Conservation (phyloP, 2,329 filamentous ascomycete genomes). For the Botrytis galanthina region DNA sequence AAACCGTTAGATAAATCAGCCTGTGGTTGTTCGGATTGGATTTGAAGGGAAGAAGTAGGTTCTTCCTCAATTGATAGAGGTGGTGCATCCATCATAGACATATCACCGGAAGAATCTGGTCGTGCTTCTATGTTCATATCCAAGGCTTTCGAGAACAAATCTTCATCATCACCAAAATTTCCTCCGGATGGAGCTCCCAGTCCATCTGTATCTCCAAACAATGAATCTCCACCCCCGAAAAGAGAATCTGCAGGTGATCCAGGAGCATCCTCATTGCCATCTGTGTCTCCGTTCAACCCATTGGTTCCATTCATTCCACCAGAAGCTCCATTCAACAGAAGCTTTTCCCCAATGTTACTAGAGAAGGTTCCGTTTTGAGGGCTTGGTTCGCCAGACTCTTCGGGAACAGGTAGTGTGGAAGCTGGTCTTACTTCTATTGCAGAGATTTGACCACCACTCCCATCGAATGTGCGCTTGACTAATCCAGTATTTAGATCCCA, state of each 20-base stretch:
- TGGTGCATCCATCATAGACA: conserved; percentile 28
- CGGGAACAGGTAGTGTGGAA: conserved; percentile 71
- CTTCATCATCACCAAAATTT: conserved; percentile 77
- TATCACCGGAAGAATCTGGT: conserved; percentile 32
- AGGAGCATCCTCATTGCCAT: conserved; percentile 55
- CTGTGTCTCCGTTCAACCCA: conserved; percentile 38
- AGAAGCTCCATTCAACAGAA: conserved; percentile 53
- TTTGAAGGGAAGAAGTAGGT: conserved; percentile 19
- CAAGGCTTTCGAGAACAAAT: conserved; percentile 76
- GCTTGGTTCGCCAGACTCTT: conserved; percentile 61
- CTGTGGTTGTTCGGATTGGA: conserved; percentile 22
- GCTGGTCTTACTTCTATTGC: conserved; percentile 81
- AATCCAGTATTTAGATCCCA: conserved; percentile 92
- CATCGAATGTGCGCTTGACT: conserved; percentile 71
- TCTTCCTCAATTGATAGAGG: conserved; percentile 25
- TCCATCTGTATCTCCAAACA: conserved; percentile 78
- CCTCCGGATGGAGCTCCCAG: conserved; percentile 53
- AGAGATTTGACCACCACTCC: conserved; percentile 79
- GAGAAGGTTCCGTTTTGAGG: conserved; percentile 66
- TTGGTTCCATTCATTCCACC: conserved; percentile 43
- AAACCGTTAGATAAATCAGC: conserved; percentile 24
- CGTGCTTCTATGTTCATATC: conserved; percentile 44
- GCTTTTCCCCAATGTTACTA: conserved; percentile 66
- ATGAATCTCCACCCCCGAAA: conserved; percentile 80
- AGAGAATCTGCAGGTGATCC: conserved; percentile 66